phyloP scores from a whole-genome alignment of 768 basidiomycete species.

The Suillus ampliporus region DNA sequence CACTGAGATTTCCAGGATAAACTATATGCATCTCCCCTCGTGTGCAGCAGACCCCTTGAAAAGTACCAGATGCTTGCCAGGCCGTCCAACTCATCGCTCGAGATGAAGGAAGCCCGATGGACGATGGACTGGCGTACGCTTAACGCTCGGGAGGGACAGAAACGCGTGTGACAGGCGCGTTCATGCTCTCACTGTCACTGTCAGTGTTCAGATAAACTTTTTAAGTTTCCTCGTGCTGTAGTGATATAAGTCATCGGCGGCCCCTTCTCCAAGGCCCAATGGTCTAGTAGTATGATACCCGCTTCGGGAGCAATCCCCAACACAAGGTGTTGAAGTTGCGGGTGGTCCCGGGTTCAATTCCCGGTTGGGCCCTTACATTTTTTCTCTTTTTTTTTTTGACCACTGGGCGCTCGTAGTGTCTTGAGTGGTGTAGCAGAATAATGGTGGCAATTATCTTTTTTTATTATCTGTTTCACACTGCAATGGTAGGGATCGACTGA shows the following conservation, averaged over 20 bases:
- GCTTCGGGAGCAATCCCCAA: constrained; percentile 45
- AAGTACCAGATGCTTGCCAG: not conserved
- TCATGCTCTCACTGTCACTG: no score
- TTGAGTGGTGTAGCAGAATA: no score
- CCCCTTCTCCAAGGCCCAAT: constrained; percentile 41
- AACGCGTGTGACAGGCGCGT: no score
- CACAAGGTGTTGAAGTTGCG: constrained; percentile 36
- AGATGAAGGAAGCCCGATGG: not conserved
- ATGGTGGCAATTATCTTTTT: no score
- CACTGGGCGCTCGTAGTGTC: no score
- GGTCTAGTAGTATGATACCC: constrained; percentile 62
- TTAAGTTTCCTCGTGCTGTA: not conserved
- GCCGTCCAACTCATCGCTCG: not conserved
- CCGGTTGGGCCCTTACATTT: constrained; percentile 50
- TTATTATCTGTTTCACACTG: no score
- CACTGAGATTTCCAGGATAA: not conserved
- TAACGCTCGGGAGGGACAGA: no score
- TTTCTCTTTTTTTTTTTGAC: constrained; percentile 3
- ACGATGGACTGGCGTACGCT: no score
- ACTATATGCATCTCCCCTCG: no score
- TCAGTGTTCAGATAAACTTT: no score
- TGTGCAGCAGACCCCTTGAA: not conserved
- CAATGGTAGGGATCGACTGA: no score
- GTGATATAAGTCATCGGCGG: not conserved
- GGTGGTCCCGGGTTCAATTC: constrained; percentile 68